These are phyloP conservation scores for Cordyceps javanica DNA, from an alignment of 2,329 filamentous ascomycete genomes.

Conservation along the genomic window DNA sequence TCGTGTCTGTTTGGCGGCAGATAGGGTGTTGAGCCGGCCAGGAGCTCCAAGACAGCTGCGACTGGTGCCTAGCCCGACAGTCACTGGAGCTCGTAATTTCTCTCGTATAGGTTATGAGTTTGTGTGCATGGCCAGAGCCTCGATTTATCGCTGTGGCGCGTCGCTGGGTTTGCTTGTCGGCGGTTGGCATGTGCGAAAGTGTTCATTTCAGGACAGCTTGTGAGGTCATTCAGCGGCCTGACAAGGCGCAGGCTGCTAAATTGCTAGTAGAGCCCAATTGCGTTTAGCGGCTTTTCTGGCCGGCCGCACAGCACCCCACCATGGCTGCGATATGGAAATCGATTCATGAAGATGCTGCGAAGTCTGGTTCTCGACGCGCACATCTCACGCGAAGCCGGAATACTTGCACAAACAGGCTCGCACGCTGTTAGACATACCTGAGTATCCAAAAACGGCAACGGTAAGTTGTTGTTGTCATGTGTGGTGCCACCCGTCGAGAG, in stretches of 20 bases:
- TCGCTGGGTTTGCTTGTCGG: neutral
- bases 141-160: neutral
- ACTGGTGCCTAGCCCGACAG: neutral
- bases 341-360: neutral
- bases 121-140: neutral
- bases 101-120: neutral
- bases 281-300: neutral
- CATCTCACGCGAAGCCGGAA: neutral
- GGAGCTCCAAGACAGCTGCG: neutral
- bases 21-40: neutral
- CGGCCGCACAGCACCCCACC: conserved; percentile 1
- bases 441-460: neutral
- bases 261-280: neutral
- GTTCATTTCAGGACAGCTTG: conserved; percentile 10
- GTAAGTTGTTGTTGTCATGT: neutral
- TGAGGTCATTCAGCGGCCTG: conserved; percentile 9
- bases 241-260: neutral
- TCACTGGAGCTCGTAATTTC: neutral
- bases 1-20: neutral
- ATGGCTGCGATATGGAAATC: neutral
- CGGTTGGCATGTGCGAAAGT: conserved; percentile 2
- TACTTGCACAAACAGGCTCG: neutral
- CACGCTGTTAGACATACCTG: neutral
- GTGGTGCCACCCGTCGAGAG: neutral
- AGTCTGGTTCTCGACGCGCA: neutral